A percentile compares a stretch with the other conserved stretches of the same genome.
These are phyloP conservation scores for Periglandula ipomoeae DNA, from an alignment of 2,329 filamentous ascomycete species.

Conservation along the genomic window DNA sequence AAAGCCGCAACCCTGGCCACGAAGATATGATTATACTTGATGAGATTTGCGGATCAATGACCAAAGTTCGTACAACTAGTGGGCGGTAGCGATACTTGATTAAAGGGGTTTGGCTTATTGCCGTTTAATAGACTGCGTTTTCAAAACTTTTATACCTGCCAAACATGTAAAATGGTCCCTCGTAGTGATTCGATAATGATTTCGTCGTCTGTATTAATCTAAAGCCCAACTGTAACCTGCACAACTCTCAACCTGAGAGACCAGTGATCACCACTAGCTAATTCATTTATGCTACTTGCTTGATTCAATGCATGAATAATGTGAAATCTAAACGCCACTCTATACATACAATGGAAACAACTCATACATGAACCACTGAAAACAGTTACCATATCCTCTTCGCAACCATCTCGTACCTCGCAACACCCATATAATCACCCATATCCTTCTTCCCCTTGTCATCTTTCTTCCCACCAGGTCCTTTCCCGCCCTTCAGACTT, in stretches of 20 bases:
- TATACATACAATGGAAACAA: no score
- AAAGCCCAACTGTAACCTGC: no score
- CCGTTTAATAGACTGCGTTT: constrained; percentile 1
- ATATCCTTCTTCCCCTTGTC: constrained; percentile 34
- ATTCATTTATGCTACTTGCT: no score
- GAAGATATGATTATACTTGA: constrained; percentile 7
- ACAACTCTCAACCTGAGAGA: no score
- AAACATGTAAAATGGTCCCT: no score
- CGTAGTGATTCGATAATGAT: no score
- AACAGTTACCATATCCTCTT: constrained; percentile 83
- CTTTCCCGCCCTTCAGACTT: constrained; percentile 45
- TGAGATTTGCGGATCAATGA: constrained; percentile 7
- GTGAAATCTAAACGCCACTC: no score
- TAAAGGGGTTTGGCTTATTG: background rate
- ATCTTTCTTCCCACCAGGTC: constrained; percentile 46
- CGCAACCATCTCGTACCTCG: constrained; percentile 89
- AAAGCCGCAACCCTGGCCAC: background rate
- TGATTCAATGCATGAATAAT: no score
- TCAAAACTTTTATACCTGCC: background rate
- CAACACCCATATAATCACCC: constrained; percentile 51
- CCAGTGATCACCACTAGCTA: no score
- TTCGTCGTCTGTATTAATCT: no score
- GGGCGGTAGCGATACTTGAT: constrained; percentile 2
- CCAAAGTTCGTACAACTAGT: background rate
- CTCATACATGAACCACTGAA: no score